Evolutionary conservation across 805 yeast species (phyloP).

Genomic region (Candida ulmi): DNA sequence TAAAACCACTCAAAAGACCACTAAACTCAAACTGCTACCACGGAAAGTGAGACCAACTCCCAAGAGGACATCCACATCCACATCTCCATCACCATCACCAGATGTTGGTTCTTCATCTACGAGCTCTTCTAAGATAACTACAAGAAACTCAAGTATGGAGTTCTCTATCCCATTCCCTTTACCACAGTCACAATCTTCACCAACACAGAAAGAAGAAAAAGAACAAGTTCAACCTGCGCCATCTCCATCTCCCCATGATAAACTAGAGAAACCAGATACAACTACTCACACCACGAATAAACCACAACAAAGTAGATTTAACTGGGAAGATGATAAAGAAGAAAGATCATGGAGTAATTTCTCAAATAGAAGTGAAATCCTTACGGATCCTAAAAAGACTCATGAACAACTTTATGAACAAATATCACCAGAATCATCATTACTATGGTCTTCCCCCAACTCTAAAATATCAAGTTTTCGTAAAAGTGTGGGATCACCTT

Average conservation of each 20-base stretch:
- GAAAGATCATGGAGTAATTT: not conserved
- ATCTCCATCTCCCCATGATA: no score
- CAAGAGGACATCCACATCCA: conserved; percentile 4
- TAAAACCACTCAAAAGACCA: conserved; percentile 1
- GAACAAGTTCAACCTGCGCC: no score
- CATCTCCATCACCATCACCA: not conserved
- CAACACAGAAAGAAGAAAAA: no score
- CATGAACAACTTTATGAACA: not conserved
- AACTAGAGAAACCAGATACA: no score
- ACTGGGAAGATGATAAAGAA: conserved; percentile 3
- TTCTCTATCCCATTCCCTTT: not conserved
- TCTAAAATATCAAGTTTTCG: conserved; percentile 23
- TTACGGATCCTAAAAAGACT: not conserved
- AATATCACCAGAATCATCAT: not conserved
- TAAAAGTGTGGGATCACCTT: conserved; percentile 11
- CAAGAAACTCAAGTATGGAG: conserved; percentile 1
- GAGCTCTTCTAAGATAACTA: not conserved
- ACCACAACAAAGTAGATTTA: not conserved
- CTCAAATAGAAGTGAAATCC: not conserved
- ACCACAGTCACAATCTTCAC: no score
- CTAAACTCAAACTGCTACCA: conserved; percentile 19
- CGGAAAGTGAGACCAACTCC: conserved; percentile 6
- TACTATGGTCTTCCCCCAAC: conserved; percentile 19
- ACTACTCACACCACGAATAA: not conserved
- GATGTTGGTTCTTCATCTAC: not conserved